Base-by-base conservation (phyloP, 2,329 filamentous ascomycete species). In the Penicillium rolfsii region DNA sequence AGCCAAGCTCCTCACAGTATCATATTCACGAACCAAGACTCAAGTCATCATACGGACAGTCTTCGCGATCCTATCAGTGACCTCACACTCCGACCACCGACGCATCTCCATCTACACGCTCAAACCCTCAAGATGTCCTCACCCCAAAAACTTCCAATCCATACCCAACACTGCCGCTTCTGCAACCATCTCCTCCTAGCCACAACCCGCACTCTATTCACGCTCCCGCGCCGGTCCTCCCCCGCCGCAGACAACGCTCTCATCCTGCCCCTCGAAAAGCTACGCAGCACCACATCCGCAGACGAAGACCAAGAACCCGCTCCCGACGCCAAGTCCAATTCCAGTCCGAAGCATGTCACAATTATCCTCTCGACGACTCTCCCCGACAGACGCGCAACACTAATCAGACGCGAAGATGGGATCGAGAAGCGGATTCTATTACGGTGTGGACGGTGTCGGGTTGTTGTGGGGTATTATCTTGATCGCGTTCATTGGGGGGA, bases 171-270 rank as follows among this genome's bases (percentile, higher is more conserved):
- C 71, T 90, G 88, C 80, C 74, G 74, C 49, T 82, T 88, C 72
- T 91, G 88, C 81, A 85, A 81, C 49, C 83, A 87, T 67, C 83
- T 90, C 64, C 77, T 90, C 57, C 81, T 90, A 64, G 83, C 86
- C 24, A 87, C 81, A 48, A 85, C 84, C 0, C 82, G 84, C 40
- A 72, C 80, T 2, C 77, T 90, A 50, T 63, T 77, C 30, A 65
- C 75, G 0, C 80, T 89, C 11, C 85, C 86, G 1, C 80, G 77
- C 7, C 84, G 88, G 50, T 72, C 77, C 61, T 64, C 70, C 6
- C 77, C 79, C n/a, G 76, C 78, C 30, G 76, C 80, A 50, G 87
- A 90, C 72, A 73, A 73, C 22, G 82, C 86, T 0, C 71, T 83
- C 58, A 89, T 90, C 63, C 80, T 89, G 24, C 84, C 85, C 1